Conservation (phyloP, 352 stramenopile genomes). For the Phytophthora podocarpi region DNA sequence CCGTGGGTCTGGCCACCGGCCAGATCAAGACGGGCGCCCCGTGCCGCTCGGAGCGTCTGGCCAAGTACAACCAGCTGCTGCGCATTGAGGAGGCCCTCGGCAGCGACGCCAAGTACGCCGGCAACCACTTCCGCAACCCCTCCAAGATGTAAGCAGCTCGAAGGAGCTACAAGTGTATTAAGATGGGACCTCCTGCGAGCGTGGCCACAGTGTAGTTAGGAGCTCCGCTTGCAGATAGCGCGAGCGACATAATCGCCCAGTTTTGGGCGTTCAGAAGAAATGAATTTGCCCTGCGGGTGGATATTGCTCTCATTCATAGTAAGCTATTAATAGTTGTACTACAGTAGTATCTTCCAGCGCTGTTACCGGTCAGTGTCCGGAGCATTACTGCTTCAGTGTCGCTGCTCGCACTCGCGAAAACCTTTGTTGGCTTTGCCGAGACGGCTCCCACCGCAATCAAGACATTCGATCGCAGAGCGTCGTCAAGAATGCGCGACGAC, state of each 20-base stretch:
- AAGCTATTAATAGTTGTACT: no score
- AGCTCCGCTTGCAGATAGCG: background rate
- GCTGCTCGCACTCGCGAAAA: no score
- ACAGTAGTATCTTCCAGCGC: no score
- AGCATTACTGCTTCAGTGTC: no score
- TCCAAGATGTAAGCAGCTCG: slow-evolving; percentile 50
- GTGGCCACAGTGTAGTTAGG: slow-evolving; percentile 13
- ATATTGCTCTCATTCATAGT: no score
- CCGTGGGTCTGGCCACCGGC: slow-evolving; percentile 97
- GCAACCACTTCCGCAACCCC: slow-evolving; percentile 89
- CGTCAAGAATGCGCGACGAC: no score
- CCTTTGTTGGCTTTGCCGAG: no score
- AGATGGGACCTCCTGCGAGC: background rate
- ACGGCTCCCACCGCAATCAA: no score
- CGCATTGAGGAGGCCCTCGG: slow-evolving; percentile 98
- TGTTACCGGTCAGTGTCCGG: no score
- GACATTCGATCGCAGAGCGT: no score
- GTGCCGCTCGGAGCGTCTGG: slow-evolving; percentile 95
- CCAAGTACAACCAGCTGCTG: slow-evolving; percentile 99
- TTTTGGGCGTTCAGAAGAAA: slow-evolving; percentile 2
- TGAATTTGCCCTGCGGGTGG: slow-evolving; percentile 4
- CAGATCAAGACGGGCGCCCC: slow-evolving; percentile 99
- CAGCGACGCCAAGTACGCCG: slow-evolving; percentile 68
- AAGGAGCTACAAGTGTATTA: slow-evolving; percentile 15
- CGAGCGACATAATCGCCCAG: background rate